Evolutionary conservation across 129 eudicot genomes (phyloP).

Genomic region (Sambucus nigra): DNA sequence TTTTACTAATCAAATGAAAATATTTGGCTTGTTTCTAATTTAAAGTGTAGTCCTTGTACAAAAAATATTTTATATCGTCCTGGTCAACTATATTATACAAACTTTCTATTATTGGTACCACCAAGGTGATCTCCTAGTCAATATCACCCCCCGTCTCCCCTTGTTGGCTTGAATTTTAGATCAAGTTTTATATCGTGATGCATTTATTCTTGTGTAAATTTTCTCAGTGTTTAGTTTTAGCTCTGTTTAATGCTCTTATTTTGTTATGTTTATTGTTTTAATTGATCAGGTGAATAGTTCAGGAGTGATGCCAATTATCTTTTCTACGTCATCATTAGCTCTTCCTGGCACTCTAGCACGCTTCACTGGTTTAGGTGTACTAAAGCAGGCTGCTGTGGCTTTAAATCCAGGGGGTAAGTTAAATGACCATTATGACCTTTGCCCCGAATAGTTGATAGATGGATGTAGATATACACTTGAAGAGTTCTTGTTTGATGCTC

Average conservation of each 20-base stretch:
- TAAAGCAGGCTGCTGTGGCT: conserved; percentile 77
- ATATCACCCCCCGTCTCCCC: no score
- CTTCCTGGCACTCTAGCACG: conserved; percentile 97
- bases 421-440: background rate
- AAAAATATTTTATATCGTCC: no score
- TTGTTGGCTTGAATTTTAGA: background rate
- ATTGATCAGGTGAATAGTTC: conserved; percentile 89
- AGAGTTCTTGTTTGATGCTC: background rate
- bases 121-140: no score
- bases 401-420: conserved; percentile 89
- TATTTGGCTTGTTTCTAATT: no score
- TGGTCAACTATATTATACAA: no score
- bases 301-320: conserved; percentile 99
- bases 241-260: background rate
- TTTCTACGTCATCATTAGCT: conserved; percentile 91
- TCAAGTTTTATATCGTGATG: background rate
- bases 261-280: background rate
- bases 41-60: no score
- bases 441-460: background rate
- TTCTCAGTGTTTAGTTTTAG: background rate
- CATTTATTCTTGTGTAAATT: background rate
- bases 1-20: background rate
- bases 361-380: conserved; percentile 71
- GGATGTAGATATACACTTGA: background rate
- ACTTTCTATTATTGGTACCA: no score